Evolutionary conservation across 2,329 filamentous ascomycete genomes (phyloP), one percentile per base, ranked within the genome.

Genomic region (Karstenula rhodostoma): DNA sequence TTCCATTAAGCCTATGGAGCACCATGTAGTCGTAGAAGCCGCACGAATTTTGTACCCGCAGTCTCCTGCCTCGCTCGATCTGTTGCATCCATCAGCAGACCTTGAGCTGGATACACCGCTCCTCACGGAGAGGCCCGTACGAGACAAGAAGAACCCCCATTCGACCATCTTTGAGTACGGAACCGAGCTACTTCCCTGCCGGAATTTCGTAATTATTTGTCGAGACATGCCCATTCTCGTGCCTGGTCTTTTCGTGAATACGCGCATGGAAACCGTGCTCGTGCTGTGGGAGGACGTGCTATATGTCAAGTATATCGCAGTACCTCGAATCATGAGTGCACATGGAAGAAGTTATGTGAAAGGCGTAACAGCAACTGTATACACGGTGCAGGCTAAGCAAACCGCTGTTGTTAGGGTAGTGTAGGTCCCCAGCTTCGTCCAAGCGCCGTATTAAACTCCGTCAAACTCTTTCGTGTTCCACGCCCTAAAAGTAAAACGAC

Each of bases 91-190:
- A 73, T 73, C 66, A 65, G 68, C 65, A 65, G 74, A 74, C 67
- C 70, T 78, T 62, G 76, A 78, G 76, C 76, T 78, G 76, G 76
- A 78, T 78, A 63, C 73, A 67, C 64, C 46, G 32, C 58, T 59
- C 22, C 23, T 32, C 49, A 32, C 29, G 29, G 29, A 9, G 29
- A 52, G 51, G 23, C 52, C 33, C 68, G 76, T 76, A 78, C 62
- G 76, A 77, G 76, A 78, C 76, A 67, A 78, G 72, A 78, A 56
- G 50, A 68, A 76, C 27, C 29, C 29, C 53, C 32, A 59, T 43
- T 67, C 72, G 74, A 75, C 73, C 70, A 76, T 77, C 68, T 77
- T 78, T 78, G 76, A 78, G 76, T 78, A 77, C 76, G 75, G 67
- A 66, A 61, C 73, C 74, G 71, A 66, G 63, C 69, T 46, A 32